Conservation (phyloP, 176 grass and related monocot genomes). For the Musa acuminata region DNA sequence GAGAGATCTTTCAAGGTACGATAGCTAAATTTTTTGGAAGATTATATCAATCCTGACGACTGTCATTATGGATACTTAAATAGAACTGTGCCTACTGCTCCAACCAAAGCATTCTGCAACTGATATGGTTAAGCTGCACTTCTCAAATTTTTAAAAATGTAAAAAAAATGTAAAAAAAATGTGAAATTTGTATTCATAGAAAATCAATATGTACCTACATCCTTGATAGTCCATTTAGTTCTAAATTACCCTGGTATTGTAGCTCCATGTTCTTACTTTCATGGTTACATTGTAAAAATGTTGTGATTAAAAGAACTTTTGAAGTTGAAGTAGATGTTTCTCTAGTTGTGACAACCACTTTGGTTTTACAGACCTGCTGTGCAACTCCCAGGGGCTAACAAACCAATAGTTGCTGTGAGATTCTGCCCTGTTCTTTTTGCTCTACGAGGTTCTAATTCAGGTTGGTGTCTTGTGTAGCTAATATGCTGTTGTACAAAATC, state of each 20-base stretch:
- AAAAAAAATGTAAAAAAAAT: not conserved
- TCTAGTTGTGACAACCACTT: not conserved
- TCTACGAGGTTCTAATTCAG: slow-evolving; percentile 55
- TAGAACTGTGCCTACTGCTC: not conserved
- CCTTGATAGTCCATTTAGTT: not conserved
- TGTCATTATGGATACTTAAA: not conserved
- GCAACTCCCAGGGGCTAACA: slow-evolving; percentile 79
- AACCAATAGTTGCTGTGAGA: slow-evolving; percentile 75
- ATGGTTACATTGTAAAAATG: no score
- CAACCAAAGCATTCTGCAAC: not conserved
- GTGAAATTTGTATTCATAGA: not conserved
- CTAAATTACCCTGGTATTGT: not conserved
- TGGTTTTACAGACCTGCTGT: slow-evolving; percentile 55
- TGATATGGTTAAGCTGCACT: not conserved
- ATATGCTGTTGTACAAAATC: not conserved
- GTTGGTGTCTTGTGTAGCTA: slow-evolving; percentile 28
- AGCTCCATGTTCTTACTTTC: no score
- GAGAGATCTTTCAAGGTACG: slow-evolving; percentile 86
- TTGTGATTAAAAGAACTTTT: no score
- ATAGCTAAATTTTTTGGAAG: not conserved
- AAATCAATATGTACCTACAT: not conserved
- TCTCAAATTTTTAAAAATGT: not conserved
- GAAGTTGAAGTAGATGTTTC: no score
- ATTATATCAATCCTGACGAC: no score
- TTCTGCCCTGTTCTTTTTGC: slow-evolving; percentile 79